phyloP scores from a whole-genome alignment of 2,329 filamentous ascomycete genomes.

The Fusarium sp. region DNA sequence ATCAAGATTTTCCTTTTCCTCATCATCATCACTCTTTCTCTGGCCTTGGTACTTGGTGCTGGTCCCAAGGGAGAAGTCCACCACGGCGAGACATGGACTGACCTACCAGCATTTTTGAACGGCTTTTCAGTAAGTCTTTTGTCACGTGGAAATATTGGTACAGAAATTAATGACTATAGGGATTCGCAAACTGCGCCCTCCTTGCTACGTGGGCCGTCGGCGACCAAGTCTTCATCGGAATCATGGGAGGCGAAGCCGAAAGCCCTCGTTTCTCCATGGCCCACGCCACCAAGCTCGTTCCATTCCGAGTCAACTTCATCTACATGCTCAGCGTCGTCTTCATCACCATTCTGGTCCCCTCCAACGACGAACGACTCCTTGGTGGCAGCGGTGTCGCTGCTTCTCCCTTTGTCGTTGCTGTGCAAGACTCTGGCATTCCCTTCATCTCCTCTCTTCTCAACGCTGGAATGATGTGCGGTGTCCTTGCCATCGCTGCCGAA shows the following conservation, averaged over 20 bases:
- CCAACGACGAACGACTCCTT: constrained; percentile 26
- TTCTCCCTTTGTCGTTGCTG: constrained; percentile 35
- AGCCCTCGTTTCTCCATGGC: constrained; percentile 30
- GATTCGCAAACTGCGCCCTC: constrained; percentile 34
- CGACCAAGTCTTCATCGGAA: constrained; percentile 40
- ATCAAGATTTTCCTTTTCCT: constrained; percentile 34
- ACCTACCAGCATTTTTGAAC: constrained; percentile 19
- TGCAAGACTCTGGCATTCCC: constrained; percentile 24
- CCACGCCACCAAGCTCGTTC: constrained; percentile 36
- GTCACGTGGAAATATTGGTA: accelerated
- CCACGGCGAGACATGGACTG: constrained; percentile 19
- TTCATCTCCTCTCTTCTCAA: constrained; percentile 33
- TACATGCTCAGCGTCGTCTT: constrained; percentile 37
- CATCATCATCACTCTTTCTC: constrained; percentile 25
- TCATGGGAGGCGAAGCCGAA: constrained; percentile 38
- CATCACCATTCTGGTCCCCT: constrained; percentile 30
- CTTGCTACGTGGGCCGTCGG: constrained; percentile 38
- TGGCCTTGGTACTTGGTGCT: constrained; percentile 24
- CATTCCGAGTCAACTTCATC: constrained; percentile 33
- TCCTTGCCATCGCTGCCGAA: constrained; percentile 30
- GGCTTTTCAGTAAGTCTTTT: constrained; percentile 22
- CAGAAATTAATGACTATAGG: not conserved
- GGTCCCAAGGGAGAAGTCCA: constrained; percentile 19
- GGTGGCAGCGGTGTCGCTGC: constrained; percentile 26
- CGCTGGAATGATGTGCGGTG: constrained; percentile 35